Conservation (phyloP, 495 filamentous ascomycete genomes). For the Zalerion maritima region DNA sequence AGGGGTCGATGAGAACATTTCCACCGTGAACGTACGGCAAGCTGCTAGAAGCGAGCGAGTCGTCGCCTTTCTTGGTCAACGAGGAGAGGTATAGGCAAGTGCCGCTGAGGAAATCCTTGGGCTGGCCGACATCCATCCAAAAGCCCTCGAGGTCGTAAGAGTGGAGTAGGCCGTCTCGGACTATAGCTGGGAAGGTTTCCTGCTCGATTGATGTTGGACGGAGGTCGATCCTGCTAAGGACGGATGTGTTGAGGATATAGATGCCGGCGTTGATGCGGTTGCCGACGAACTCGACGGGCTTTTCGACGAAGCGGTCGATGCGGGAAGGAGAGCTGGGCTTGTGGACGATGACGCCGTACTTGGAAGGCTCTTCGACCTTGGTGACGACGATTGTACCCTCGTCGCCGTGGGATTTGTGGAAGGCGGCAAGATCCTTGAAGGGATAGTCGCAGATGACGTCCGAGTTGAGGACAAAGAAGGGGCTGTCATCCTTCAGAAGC, state of each 20-base stretch:
- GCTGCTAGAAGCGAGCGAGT: slow-evolving; percentile 59
- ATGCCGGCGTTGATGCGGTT: slow-evolving; percentile 99
- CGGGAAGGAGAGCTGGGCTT: slow-evolving; percentile 82
- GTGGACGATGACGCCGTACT: slow-evolving; percentile 98
- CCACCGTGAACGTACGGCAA: slow-evolving; percentile 83
- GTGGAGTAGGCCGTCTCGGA: slow-evolving; percentile 81
- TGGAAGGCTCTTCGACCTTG: slow-evolving; percentile 97
- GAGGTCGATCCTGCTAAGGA: slow-evolving; percentile 83
- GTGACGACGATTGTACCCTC: slow-evolving; percentile 99
- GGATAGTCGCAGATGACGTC: slow-evolving; percentile 98
- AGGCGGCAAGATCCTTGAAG: slow-evolving; percentile 75
- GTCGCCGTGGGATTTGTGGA: slow-evolving; percentile 82
- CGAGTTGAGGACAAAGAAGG: slow-evolving; percentile 98
- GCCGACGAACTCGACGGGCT: slow-evolving; percentile 97
- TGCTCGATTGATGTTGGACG: slow-evolving; percentile 99
- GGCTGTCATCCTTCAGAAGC: slow-evolving; percentile 79
- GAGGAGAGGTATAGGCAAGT: slow-evolving; percentile 95
- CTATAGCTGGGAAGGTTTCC: slow-evolving; percentile 96
- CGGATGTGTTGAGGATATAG: slow-evolving; percentile 93
- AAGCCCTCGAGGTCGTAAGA: slow-evolving; percentile 97
- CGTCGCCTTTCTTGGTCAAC: slow-evolving; percentile 81
- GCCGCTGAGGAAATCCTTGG: slow-evolving; percentile 94
- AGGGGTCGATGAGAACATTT: slow-evolving; percentile 91
- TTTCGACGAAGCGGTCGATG: slow-evolving; percentile 99
- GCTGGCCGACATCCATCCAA: slow-evolving; percentile 99